Conservation (phyloP, 306 rosid species). For the Quercus alba region DNA sequence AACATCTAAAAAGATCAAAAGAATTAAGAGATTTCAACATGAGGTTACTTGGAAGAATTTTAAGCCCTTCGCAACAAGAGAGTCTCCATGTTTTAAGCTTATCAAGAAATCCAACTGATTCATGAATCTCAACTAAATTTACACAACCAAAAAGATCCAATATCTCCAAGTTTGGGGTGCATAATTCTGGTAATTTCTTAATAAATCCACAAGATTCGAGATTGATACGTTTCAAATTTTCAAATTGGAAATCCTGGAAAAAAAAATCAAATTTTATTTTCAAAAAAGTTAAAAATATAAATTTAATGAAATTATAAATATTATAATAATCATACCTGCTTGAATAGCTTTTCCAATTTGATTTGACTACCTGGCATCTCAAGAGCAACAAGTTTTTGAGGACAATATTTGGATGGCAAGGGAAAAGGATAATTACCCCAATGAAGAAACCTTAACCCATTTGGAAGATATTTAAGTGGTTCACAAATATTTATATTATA, state of each 20-base stretch:
- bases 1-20: too few relatives aligned
- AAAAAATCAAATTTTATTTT: neutral
- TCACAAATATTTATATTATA: constrained; percentile 5
- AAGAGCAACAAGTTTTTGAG: constrained; percentile 27
- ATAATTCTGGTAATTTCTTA: constrained; percentile 19
- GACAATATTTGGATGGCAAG: constrained; percentile 21
- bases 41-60: neutral
- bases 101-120: constrained; percentile 26
- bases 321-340: too few relatives aligned
- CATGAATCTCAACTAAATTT: constrained; percentile 26
- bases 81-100: constrained; percentile 18
- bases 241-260: neutral
- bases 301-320: too few relatives aligned
- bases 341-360: constrained; percentile 11
- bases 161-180: constrained; percentile 23
- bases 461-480: constrained; percentile 10
- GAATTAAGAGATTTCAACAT: too few relatives aligned
- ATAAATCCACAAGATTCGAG: neutral
- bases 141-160: constrained; percentile 22
- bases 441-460: constrained; percentile 23
- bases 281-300: neutral
- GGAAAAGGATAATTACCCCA: neutral
- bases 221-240: constrained; percentile 20
- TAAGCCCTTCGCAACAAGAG: constrained; percentile 20
- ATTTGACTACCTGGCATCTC: constrained; percentile 20